Conservation (phyloP, 2,329 filamentous ascomycete species). For the Fusarium longipes region DNA sequence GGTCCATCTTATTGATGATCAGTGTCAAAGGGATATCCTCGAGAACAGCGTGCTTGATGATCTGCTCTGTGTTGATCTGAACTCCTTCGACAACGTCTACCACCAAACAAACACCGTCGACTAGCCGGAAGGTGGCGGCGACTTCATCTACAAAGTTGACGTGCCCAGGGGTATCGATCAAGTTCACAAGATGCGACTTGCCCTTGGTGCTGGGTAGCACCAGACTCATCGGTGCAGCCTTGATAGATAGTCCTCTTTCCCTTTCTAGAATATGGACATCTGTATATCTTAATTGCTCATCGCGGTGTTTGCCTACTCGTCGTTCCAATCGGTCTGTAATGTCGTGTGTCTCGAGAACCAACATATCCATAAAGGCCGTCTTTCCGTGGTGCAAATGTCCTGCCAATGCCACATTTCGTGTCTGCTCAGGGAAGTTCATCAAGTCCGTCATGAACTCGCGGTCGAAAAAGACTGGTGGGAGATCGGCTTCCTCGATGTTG, state of each 20-base stretch:
- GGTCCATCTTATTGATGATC: constrained; percentile 97
- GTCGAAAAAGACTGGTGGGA: constrained; percentile 88
- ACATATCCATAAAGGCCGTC: constrained; percentile 98
- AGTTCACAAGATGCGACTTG: constrained; percentile 95
- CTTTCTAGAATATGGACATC: constrained; percentile 91
- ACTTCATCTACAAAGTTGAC: constrained; percentile 99
- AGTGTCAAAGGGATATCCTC: constrained; percentile 90
- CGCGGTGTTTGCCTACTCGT: constrained; percentile 81
- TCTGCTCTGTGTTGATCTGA: constrained; percentile 96
- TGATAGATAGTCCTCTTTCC: constrained; percentile 90
- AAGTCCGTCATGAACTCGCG: constrained; percentile 94
- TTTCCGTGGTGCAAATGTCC: constrained; percentile 98
- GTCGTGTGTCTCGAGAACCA: constrained; percentile 95
- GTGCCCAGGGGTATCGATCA: constrained; percentile 95
- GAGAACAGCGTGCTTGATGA: constrained; percentile 93
- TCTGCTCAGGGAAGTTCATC: constrained; percentile 95
- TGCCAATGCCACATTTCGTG: constrained; percentile 89
- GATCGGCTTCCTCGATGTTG: constrained; percentile 88
- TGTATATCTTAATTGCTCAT: constrained; percentile 94
- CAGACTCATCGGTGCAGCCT: constrained; percentile 93
- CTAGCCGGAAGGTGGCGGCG: constrained; percentile 84
- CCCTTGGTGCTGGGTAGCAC: constrained; percentile 88
- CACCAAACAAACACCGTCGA: constrained; percentile 91
- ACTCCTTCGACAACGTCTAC: constrained; percentile 99
- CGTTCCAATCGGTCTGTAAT: constrained; percentile 82